Evolutionary conservation across 2,329 filamentous ascomycete genomes (phyloP).

Genomic region (Trichoderma citrinoviride): DNA sequence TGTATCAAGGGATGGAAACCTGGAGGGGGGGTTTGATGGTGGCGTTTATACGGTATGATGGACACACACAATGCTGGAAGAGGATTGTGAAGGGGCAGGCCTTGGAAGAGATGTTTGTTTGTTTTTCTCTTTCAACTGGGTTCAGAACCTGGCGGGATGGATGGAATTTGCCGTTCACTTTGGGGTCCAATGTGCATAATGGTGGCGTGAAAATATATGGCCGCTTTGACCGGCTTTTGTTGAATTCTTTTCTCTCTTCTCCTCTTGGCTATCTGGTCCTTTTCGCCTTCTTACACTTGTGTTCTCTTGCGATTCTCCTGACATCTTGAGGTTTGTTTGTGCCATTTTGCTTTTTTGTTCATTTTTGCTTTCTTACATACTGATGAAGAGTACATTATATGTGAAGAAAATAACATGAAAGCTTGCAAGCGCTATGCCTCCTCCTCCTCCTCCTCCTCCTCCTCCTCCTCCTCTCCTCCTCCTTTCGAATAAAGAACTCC

Average conservation of each 20-base stretch:
- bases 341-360: not conserved
- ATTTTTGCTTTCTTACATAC: not conserved
- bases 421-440: conserved; percentile 9
- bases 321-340: not conserved
- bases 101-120: conserved; percentile 1
- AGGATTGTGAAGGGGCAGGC: not conserved
- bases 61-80: conserved; percentile 2
- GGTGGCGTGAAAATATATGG: conserved; percentile 19
- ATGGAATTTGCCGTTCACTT: conserved; percentile 11
- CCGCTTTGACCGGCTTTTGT: not conserved
- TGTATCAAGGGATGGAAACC: conserved; percentile 22
- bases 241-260: not conserved
- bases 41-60: conserved; percentile 24
- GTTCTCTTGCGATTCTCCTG: too few relatives aligned
- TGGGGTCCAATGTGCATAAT: conserved; percentile 18
- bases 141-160: conserved; percentile 13
- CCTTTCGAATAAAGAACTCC: not conserved
- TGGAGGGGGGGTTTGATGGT: conserved; percentile 26
- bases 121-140: not conserved
- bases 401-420: not conserved
- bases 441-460: not conserved
- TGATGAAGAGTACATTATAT: conserved; percentile 8
- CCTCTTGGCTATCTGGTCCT: not conserved
- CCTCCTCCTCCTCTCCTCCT: not conserved
- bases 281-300: not conserved